A percentile compares a stretch with the other conserved stretches of the same genome.
Conservation (phyloP, 805 yeast genomes). For the Schwanniomyces yamadae region DNA sequence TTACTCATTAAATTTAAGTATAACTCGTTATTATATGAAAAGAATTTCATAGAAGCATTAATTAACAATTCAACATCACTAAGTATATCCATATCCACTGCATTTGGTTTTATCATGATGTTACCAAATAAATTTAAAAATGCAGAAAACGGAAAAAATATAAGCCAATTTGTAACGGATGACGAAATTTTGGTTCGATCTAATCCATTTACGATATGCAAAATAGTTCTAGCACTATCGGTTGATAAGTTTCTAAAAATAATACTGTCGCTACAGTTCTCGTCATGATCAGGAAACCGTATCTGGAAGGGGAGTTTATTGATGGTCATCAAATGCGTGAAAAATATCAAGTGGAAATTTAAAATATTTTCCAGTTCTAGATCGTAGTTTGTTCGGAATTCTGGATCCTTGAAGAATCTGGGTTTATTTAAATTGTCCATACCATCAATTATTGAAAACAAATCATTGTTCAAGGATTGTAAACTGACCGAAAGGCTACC, state of each 20-base stretch:
- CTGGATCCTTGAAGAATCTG: conserved; percentile 31
- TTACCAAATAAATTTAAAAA: conserved; percentile 26
- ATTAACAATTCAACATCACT: conserved; percentile 31
- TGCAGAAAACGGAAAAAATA: conserved; percentile 33
- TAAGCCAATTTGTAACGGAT: conserved; percentile 31
- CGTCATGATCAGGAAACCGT: conserved; percentile 14
- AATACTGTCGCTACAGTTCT: conserved; percentile 12
- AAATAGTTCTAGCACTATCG: conserved; percentile 38
- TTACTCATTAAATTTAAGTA: background rate
- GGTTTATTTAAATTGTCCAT: conserved; percentile 24
- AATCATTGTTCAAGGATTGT: conserved; percentile 25
- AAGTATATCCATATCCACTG: conserved; percentile 20
- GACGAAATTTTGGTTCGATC: conserved; percentile 17
- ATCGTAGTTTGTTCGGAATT: conserved; percentile 15
- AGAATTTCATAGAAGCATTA: conserved; percentile 16
- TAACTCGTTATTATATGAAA: conserved; percentile 8
- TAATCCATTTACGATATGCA: conserved; percentile 23
- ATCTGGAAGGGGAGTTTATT: conserved; percentile 33
- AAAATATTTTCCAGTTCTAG: conserved; percentile 14
- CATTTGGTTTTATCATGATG: conserved; percentile 30
- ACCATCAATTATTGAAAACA: conserved; percentile 22
- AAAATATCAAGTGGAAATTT: conserved; percentile 28
- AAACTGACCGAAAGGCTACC: conserved; percentile 21
- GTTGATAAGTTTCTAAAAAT: conserved; percentile 29
- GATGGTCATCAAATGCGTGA: conserved; percentile 36